Base-by-base conservation (phyloP, 371 early-diverging fungal genomes). In the Rhizopus arrhizus region DNA sequence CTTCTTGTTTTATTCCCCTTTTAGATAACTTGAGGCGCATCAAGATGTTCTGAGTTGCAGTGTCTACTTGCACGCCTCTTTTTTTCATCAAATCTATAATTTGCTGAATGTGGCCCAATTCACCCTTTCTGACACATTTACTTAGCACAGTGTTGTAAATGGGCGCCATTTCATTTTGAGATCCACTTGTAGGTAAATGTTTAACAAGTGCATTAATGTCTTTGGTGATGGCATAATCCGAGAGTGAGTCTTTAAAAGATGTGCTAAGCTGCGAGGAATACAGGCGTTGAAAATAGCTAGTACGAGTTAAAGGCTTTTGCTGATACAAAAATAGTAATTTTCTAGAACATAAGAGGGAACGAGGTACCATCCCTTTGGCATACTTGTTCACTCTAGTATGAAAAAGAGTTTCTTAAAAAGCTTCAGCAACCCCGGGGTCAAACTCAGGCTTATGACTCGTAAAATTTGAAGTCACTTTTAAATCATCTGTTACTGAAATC, bases 1-100 rank as follows among this genome's bases (percentile, higher is more conserved):
- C 38, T 15, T 42, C 66, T 31, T 58, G 47, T 11, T 32, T 22
- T 3, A 38, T 28, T 13, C 50, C 43, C 11, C 29, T 29, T 11
- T 34, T 41, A 11, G 41, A 43, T 28, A 78, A 47, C 33, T 60
- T 52, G 3, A 61, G 43, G 10, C 64, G 63, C 5, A 75, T 66
- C 13, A 69, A 52, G 1, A 78, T 69, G 46, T 74, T 73, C 56
- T 47, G 72, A 0, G 79, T 53, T 0, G 70, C 75, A 9, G 62
- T 60, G 53, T 78, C 79, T 4, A 57, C 57, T 5, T 35, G 33
- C 3, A 72, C 42, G 2, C 35, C 29, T 3, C 61, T 47, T 45
- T 63, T 48, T 33, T 68, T 63, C 70, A 77, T 77, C 22, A 59
- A 9, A 4, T 41, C 16, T 11, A 67, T 13, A 5, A 77, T 40